Percentiles rank a stretch among this genome's conserved stretches.
Evolutionary conservation across 2,329 filamentous ascomycete species (phyloP).

Genomic region (Chrysosporium keratinophilum): DNA sequence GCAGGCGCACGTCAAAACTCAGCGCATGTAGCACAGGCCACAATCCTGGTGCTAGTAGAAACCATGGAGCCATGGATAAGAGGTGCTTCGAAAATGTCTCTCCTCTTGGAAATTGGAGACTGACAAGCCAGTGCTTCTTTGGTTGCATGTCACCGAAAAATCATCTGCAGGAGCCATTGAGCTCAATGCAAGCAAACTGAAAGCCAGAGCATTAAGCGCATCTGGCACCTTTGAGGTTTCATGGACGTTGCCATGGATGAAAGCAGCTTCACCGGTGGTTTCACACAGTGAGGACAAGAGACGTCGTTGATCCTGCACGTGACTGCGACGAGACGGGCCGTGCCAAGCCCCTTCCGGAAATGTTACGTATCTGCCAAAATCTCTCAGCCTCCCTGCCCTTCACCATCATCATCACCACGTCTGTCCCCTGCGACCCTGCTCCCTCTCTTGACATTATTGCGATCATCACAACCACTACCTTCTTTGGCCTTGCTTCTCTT

Average conservation of each 20-base stretch:
- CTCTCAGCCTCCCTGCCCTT: background rate
- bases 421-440: background rate
- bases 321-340: background rate
- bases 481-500: background rate
- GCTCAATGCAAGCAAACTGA: no score
- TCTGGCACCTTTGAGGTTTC: background rate
- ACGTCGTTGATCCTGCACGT: conserved; percentile 1
- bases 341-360: conserved; percentile 11
- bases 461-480: background rate
- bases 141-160: no score
- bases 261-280: background rate
- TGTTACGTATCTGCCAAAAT: conserved; percentile 8
- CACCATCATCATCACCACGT: background rate
- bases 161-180: no score
- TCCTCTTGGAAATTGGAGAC: background rate
- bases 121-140: no score
- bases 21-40: background rate
- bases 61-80: background rate
- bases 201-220: background rate
- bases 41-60: background rate
- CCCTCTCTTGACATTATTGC: conserved; percentile 1
- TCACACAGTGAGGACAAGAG: background rate
- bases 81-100: background rate
- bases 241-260: background rate
- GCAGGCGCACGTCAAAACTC: background rate